phyloP scores from a whole-genome alignment of 1,139 yeast species.

The Nakaseomyces glabratus region DNA sequence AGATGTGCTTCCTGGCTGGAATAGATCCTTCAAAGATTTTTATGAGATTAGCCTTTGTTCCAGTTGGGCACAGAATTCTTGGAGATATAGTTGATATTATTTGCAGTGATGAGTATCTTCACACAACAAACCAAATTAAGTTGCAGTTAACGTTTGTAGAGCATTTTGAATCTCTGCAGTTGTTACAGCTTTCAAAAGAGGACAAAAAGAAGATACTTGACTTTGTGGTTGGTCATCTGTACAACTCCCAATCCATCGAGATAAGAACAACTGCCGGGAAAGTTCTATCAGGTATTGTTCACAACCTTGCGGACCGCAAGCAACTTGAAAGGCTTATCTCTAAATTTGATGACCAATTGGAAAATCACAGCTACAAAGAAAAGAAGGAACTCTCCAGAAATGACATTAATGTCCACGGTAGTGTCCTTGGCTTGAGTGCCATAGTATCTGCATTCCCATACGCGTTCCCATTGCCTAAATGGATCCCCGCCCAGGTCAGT shows the following conservation, averaged over 20 bases:
- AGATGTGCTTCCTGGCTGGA: constrained; percentile 69
- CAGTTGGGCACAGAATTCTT: constrained; percentile 40
- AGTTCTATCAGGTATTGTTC: constrained; percentile 73
- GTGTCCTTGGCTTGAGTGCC: constrained; percentile 74
- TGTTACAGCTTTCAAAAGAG: constrained; percentile 43
- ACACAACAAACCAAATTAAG: constrained; percentile 60
- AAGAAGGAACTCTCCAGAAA: constrained; percentile 35
- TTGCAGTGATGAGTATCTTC: constrained; percentile 39
- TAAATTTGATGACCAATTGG: constrained; percentile 35
- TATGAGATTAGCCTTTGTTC: constrained; percentile 49
- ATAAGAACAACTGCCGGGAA: constrained; percentile 70
- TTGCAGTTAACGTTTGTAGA: constrained; percentile 69
- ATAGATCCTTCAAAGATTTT: constrained; percentile 49
- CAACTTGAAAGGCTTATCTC: constrained; percentile 33
- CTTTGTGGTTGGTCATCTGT: constrained; percentile 46
- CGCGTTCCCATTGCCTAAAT: constrained; percentile 79
- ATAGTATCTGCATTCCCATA: constrained; percentile 86
- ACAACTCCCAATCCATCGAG: constrained; percentile 54
- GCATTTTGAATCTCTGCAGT: constrained; percentile 63
- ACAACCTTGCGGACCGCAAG: constrained; percentile 48
- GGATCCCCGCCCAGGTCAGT: constrained; percentile 76
- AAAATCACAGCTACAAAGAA: constrained; percentile 41
- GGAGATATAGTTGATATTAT: constrained; percentile 44
- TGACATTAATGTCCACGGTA: constrained; percentile 53
- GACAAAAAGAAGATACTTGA: constrained; percentile 48